Percentiles rank a stretch among this genome's conserved stretches.
phyloP scores from a whole-genome alignment of 2,329 filamentous ascomycete species.

The Calonectria leucothoes region DNA sequence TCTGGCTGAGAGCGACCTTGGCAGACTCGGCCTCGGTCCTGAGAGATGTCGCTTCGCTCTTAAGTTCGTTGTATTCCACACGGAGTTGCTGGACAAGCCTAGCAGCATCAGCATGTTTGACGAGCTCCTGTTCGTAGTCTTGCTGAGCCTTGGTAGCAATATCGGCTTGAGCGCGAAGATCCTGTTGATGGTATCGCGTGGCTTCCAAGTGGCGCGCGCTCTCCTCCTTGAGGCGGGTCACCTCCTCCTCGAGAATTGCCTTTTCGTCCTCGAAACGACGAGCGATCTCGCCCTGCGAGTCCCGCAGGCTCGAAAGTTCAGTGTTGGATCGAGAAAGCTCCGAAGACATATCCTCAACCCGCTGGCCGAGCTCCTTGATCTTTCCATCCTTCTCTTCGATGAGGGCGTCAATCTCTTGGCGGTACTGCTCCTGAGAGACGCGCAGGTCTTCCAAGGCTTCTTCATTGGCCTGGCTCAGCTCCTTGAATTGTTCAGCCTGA shows the following conservation, averaged over 20 bases:
- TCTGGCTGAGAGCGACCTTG: slow-evolving; percentile 81
- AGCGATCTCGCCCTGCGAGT: slow-evolving; percentile 80
- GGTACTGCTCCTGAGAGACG: slow-evolving; percentile 85
- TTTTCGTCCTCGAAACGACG: slow-evolving; percentile 86
- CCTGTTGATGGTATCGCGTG: slow-evolving; percentile 87
- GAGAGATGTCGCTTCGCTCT: slow-evolving; percentile 79
- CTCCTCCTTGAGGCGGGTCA: slow-evolving; percentile 84
- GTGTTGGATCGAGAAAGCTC: slow-evolving; percentile 86
- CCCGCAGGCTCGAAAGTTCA: slow-evolving; percentile 83
- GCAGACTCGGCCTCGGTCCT: slow-evolving; percentile 88
- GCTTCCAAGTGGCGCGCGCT: slow-evolving; percentile 83
- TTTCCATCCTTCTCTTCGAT: slow-evolving; percentile 82
- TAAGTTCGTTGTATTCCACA: slow-evolving; percentile 83
- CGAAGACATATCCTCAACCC: slow-evolving; percentile 83
- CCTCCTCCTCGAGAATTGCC: slow-evolving; percentile 79
- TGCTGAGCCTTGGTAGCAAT: slow-evolving; percentile 94
- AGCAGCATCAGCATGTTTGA: slow-evolving; percentile 96
- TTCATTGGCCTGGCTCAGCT: slow-evolving; percentile 87
- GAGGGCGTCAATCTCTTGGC: slow-evolving; percentile 83
- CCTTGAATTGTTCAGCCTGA: slow-evolving; percentile 88
- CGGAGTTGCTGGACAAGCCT: slow-evolving; percentile 84
- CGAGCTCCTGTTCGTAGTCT: slow-evolving; percentile 92
- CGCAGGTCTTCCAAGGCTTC: slow-evolving; percentile 85
- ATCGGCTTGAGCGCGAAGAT: slow-evolving; percentile 91
- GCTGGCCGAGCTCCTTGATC: slow-evolving; percentile 84